A percentile compares a stretch with the other conserved stretches of the same genome.
These are phyloP conservation scores for Mycena leptocephala DNA, from an alignment of 768 basidiomycete genomes.

Conservation along the genomic window DNA sequence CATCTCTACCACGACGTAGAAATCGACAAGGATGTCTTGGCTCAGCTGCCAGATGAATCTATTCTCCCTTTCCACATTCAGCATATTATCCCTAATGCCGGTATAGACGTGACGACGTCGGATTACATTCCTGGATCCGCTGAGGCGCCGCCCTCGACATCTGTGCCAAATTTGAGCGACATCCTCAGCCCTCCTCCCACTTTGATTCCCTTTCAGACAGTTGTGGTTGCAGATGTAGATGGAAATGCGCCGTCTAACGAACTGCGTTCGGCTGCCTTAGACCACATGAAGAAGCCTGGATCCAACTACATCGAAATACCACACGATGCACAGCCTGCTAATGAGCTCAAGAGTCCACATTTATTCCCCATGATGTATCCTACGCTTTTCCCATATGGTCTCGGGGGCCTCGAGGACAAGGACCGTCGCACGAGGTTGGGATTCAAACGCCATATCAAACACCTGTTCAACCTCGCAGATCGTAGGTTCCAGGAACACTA, in stretches of 20 bases:
- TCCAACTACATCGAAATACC: neutral
- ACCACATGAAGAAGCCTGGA: neutral
- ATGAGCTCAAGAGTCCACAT: neutral
- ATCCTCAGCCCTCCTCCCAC: neutral
- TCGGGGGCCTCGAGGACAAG: neutral
- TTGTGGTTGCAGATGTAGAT: neutral
- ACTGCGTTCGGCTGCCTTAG: neutral
- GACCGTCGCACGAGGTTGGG: neutral
- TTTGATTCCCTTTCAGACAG: neutral
- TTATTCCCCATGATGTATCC: conserved; percentile 1
- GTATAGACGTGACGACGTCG: neutral
- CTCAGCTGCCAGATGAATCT: neutral
- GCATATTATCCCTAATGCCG: neutral
- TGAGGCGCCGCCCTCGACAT: neutral
- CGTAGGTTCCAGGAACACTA: neutral
- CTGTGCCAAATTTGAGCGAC: neutral
- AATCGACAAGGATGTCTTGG: neutral
- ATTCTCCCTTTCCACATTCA: neutral
- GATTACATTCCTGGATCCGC: neutral
- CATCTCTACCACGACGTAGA: no score
- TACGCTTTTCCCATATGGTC: neutral
- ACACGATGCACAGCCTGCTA: neutral
- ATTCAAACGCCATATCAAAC: neutral
- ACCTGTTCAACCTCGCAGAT: neutral
- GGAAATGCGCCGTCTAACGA: neutral